Evolutionary conservation across 1,284 basidiomycete genomes (phyloP), one percentile per base, ranked within the genome.

Genomic region (Jaminaea rosea): DNA sequence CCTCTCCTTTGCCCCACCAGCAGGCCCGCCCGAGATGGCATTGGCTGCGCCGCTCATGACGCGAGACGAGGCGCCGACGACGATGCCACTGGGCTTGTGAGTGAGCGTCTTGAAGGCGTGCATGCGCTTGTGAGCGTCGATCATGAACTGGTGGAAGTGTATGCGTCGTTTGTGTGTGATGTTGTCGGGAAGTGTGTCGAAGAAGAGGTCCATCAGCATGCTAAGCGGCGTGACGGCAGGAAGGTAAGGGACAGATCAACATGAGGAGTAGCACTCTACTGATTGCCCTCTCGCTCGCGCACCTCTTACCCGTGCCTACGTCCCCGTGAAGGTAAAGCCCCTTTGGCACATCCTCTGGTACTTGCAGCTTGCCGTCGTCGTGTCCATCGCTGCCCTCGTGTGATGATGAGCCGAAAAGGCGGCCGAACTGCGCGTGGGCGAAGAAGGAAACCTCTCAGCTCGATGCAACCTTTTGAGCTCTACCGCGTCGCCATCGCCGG

Each of bases 131-230:
- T 97, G 88, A 23, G 96, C 91, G 69, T 98, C 93, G 59, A 97
- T 85, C 94, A 99, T 98, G 79, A 99, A 98, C 31, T 74, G 71
- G 47, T 75, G 74, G 72, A 98, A 98, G 75, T 98, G 93, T 17
- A 96, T 88, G 31, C 93, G 81, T 34, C 86, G 85, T 71, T 88
- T 89, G 55, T 81, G 61, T 39, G 76, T 82, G 58, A 92, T 81
- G 56, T 83, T 81, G 0, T 79, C 67, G 0, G 92, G 91, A 1
- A 98, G 81, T 1, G 90, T 86, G 58, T 86, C 84, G 78, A 89
- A 72, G 76, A 98, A 94, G 17, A 98, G 79, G 75, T 99, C 94
- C 94, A 99, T 99, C 58, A 99, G 83, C 92, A 98, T 97, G 88
- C 80, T 90, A 21, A 9, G 41, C 13, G 4, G 10, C 28, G n/a